phyloP scores from a whole-genome alignment of 2,329 filamentous ascomycete species.

The Bimuria novae-zelandiae region DNA sequence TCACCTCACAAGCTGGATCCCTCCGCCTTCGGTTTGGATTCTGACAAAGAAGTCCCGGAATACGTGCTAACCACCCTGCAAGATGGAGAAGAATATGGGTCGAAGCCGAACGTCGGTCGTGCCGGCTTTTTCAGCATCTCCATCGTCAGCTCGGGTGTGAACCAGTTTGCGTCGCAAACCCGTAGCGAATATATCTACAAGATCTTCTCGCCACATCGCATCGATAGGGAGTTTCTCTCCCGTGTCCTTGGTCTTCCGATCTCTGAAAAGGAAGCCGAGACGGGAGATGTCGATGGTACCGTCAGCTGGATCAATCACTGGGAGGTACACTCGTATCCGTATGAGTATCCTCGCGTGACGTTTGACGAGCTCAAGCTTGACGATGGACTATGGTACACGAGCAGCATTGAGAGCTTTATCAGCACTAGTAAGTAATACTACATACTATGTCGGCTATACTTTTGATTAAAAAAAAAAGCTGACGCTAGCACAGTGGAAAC shows the following conservation, averaged over 20 bases:
- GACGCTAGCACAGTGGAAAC: conserved; percentile 70
- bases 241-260: conserved; percentile 51
- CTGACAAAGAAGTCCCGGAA: conserved; percentile 66
- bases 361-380: conserved; percentile 81
- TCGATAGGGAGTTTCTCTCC: conserved; percentile 54
- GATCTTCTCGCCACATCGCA: conserved; percentile 63
- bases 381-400: conserved; percentile 67
- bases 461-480: background rate
- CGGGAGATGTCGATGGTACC: conserved; percentile 35
- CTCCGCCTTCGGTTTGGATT: conserved; percentile 70
- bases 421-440: conserved; percentile 64
- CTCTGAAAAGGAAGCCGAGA: conserved; percentile 37
- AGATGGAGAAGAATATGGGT: conserved; percentile 56
- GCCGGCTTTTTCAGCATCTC: conserved; percentile 85
- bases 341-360: conserved; percentile 79
- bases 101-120: conserved; percentile 40
- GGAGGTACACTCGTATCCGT: conserved; percentile 86
- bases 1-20: conserved; percentile 75
- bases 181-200: conserved; percentile 66
- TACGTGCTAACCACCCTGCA: conserved; percentile 83
- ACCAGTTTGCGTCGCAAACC: conserved; percentile 52
- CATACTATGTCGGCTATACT: background rate
- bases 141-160: conserved; percentile 67
- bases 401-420: conserved; percentile 86
- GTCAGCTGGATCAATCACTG: conserved; percentile 44